Base-by-base conservation (phyloP, 1,284 basidiomycete genomes). In the Malassezia equina region DNA sequence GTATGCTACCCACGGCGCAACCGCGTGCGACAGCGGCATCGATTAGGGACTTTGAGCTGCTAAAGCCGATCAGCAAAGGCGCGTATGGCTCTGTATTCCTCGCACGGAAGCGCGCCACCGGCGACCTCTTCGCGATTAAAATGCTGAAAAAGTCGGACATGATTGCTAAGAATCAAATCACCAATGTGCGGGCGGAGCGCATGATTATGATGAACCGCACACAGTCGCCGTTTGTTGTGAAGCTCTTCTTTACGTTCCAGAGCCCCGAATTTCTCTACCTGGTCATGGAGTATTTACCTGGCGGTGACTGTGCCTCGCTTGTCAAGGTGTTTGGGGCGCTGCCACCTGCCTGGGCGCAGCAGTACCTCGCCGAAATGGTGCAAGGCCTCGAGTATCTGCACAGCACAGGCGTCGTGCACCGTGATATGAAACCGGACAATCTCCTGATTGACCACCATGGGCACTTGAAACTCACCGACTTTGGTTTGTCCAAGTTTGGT, bases 121-220 rank as follows among this genome's bases (percentile, higher is more conserved):
- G 94, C 50, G 94, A 98, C 77, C 95, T 96, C 77, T 99, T 86
- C 77, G 94, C 94, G 25, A 94, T 99, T 83, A 99, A 99, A 78
- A 90, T 96, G 29, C 78, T 98, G 66, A 96, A 94, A 78, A 99
- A 99, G 79, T 89, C 90, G 25, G 94, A 99, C 78, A 99, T 99
- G 94, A 96, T 99, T 73, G 90, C 94, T 44, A 99, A 99, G 82
- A 98, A 98, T 78, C 94, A 99, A 77, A 94, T 99, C 76, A 98
- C 94, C 52, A 99, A 98, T 73, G 93, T 98, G 76, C 98, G 96
- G 78, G 94, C 94, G 3, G 94, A 99, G 78, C 83, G 94, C 53
- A 96, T 93, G 83, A 98, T 99, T 70, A 81, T 99, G 63, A 98
- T 98, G 94, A 93, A 90, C 74, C 93, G 98, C 76, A 88, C 94